Evolutionary conservation across 2,329 filamentous ascomycete genomes (phyloP).

Genomic region (Aureobasidium leucospermi): DNA sequence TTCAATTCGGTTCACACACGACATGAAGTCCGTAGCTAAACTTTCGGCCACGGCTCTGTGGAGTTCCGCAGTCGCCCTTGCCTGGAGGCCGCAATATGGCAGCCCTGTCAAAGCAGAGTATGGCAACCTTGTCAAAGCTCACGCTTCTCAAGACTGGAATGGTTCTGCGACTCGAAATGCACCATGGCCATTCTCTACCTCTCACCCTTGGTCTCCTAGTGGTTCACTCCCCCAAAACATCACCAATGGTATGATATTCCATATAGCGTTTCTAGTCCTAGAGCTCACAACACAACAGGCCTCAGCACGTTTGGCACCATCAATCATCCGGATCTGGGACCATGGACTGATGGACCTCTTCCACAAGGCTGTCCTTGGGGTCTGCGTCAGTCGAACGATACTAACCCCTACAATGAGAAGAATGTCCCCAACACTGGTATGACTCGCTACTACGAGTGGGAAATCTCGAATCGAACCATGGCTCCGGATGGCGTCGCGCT

Average conservation of each 20-base stretch:
- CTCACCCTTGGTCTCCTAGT: neutral
- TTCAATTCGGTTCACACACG: neutral
- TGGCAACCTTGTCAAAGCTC: neutral
- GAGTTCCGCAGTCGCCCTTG: neutral
- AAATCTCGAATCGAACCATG: constrained; percentile 15
- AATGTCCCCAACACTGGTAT: constrained; percentile 16
- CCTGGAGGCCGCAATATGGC: neutral
- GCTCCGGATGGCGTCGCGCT: constrained; percentile 17
- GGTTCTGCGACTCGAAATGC: neutral
- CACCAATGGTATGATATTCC: neutral
- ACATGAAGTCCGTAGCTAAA: neutral
- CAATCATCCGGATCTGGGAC: neutral
- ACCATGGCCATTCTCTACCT: neutral
- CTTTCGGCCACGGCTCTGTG: constrained; percentile 1
- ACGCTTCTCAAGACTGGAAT: neutral
- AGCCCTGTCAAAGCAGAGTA: neutral
- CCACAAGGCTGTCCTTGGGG: constrained; percentile 17
- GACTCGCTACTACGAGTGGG: constrained; percentile 17
- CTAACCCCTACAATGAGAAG: constrained; percentile 15
- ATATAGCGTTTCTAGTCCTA: neutral
- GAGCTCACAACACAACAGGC: neutral
- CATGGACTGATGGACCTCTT: constrained; percentile 14
- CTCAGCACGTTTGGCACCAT: constrained; percentile 10
- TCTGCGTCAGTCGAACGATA: constrained; percentile 4
- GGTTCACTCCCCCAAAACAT: neutral